Evolutionary conservation across 2,329 filamentous ascomycete genomes (phyloP).

Genomic region (Nectriaceae sp.): DNA sequence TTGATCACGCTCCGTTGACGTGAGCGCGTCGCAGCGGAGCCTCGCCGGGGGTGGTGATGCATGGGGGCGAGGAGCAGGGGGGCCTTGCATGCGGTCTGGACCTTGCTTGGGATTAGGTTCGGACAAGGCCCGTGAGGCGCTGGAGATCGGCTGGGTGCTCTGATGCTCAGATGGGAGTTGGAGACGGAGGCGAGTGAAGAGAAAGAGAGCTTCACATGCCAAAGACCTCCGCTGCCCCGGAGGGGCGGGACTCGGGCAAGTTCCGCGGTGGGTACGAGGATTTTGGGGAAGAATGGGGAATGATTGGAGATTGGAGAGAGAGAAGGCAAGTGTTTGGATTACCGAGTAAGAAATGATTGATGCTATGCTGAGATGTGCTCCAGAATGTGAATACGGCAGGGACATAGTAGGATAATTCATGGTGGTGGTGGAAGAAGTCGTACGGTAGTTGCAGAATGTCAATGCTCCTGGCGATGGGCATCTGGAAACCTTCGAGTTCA

Average conservation of each 20-base stretch:
- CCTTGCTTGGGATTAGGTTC: no score
- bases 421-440: no score
- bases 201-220: conserved; percentile 31
- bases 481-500: no score
- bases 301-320: conserved; percentile 5
- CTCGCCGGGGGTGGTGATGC: background rate
- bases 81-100: no score
- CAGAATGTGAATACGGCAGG: no score
- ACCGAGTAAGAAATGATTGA: no score
- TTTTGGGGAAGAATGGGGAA: conserved; percentile 2
- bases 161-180: background rate
- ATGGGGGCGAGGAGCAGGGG: background rate
- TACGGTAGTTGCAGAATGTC: no score
- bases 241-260: conserved; percentile 26
- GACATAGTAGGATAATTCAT: no score
- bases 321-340: no score
- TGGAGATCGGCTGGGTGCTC: background rate
- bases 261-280: conserved; percentile 22
- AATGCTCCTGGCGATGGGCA: no score
- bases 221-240: conserved; percentile 33
- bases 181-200: conserved; percentile 4
- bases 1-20: background rate
- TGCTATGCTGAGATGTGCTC: no score
- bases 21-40: no score
- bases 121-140: background rate